These are phyloP conservation scores for Gamsiella multidivaricata DNA, from an alignment of 192 early-diverging fungal species.

Conservation along the genomic window DNA sequence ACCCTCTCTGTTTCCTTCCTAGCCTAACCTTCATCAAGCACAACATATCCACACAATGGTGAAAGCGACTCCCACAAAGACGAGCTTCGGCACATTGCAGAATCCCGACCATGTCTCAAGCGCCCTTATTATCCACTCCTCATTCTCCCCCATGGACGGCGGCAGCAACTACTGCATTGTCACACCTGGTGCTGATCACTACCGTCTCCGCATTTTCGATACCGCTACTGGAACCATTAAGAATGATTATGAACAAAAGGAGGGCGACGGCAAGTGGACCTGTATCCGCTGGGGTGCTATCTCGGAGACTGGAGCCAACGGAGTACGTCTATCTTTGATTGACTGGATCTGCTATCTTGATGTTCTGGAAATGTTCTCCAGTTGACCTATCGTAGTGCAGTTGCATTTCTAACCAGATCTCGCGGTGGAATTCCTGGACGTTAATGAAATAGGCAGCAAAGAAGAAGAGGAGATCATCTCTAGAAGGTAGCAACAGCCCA, in stretches of 20 bases:
- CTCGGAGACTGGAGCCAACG: slow-evolving; percentile 37
- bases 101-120: slow-evolving; percentile 52
- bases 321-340: slow-evolving; percentile 22
- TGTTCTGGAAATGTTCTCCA: background rate
- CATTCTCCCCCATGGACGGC: slow-evolving; percentile 53
- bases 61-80: slow-evolving; percentile 42
- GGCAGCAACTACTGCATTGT: slow-evolving; percentile 63
- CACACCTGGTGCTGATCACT: slow-evolving; percentile 65
- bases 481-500: slow-evolving; percentile 22
- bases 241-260: slow-evolving; percentile 61
- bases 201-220: slow-evolving; percentile 67
- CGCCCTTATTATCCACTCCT: slow-evolving; percentile 49
- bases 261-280: slow-evolving; percentile 63
- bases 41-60: slow-evolving; percentile 30
- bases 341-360: background rate
- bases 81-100: slow-evolving; percentile 51
- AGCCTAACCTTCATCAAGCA: background rate
- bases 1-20: background rate
- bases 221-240: slow-evolving; percentile 61
- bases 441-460: slow-evolving; percentile 24
- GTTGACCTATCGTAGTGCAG: background rate
- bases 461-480: slow-evolving; percentile 49
- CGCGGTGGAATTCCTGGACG: background rate
- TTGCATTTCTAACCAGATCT: background rate
- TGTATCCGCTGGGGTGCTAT: slow-evolving; percentile 64